Conservation (phyloP, 441 rosid species). For the Dalechampia spathulata region DNA sequence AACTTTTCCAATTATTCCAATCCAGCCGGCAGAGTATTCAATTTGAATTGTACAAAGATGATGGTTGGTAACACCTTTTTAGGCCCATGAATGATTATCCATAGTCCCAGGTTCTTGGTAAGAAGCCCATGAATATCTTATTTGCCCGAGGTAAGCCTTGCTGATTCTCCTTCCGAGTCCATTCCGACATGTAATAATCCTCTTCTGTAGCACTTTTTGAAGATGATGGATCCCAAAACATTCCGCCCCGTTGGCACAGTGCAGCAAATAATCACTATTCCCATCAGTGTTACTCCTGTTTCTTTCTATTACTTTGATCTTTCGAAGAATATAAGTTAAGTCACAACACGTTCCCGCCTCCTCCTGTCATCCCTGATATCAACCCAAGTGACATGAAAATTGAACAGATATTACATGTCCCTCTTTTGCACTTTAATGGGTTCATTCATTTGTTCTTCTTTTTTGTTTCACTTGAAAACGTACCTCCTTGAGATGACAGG, state of each 20-base stretch:
- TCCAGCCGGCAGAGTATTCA: too few relatives aligned
- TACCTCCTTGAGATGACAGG: conserved; percentile 23
- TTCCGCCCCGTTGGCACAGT: conserved; percentile 87
- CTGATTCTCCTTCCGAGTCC: conserved; percentile 49
- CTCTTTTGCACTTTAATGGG: too few relatives aligned
- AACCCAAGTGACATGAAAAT: conserved; percentile 50
- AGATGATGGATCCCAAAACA: conserved; percentile 67
- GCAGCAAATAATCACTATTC: conserved; percentile 67
- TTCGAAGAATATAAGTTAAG: conserved; percentile 72
- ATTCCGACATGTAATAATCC: conserved; percentile 70
- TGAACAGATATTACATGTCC: not conserved
- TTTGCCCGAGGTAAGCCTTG: conserved; percentile 47
- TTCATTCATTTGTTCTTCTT: too few relatives aligned
- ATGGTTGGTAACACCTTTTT: too few relatives aligned
- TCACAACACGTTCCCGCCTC: conserved; percentile 72
- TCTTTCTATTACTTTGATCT: conserved; percentile 75
- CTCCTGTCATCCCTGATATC: conserved; percentile 84
- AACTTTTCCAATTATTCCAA: too few relatives aligned
- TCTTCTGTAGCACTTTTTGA: conserved; percentile 43
- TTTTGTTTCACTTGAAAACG: too few relatives aligned
- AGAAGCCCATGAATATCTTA: too few relatives aligned
- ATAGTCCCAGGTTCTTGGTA: too few relatives aligned
- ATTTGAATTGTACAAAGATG: too few relatives aligned
- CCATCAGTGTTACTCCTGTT: conserved; percentile 70
- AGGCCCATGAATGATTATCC: too few relatives aligned